Evolutionary conservation across 345 rosid species (phyloP).

Genomic region (Dipteronia sinensis): DNA sequence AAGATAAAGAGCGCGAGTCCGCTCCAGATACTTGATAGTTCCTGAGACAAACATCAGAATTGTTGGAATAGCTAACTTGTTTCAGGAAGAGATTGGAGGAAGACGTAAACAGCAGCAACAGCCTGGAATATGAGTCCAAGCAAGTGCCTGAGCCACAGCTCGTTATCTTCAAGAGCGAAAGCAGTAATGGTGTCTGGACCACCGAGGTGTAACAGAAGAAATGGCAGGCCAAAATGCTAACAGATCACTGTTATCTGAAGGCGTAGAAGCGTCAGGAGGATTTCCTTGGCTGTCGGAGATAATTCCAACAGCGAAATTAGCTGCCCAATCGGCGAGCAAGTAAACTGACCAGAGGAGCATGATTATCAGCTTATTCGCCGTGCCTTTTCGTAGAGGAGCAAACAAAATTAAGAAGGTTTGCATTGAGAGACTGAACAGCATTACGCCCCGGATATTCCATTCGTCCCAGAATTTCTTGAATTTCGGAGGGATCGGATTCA

Average conservation of each 20-base stretch:
- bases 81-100: slow-evolving; percentile 33
- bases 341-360: slow-evolving; percentile 57
- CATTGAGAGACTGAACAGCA: slow-evolving; percentile 56
- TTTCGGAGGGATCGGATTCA: slow-evolving; percentile 32
- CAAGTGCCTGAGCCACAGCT: slow-evolving; percentile 65
- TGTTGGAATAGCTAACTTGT: slow-evolving; percentile 36
- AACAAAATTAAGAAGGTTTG: slow-evolving; percentile 53
- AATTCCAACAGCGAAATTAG: slow-evolving; percentile 55
- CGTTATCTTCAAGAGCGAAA: slow-evolving; percentile 66
- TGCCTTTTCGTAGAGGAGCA: slow-evolving; percentile 55
- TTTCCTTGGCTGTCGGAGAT: slow-evolving; percentile 43
- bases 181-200: slow-evolving; percentile 76
- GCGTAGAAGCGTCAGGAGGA: background rate
- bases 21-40: slow-evolving; percentile 58
- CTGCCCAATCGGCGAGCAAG: slow-evolving; percentile 62
- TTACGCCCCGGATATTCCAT: slow-evolving; percentile 61
- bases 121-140: slow-evolving; percentile 50
- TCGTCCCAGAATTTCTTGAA: slow-evolving; percentile 42
- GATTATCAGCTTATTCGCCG: slow-evolving; percentile 33
- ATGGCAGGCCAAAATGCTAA: slow-evolving; percentile 76
- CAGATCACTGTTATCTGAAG: slow-evolving; percentile 32
- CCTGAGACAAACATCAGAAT: slow-evolving; percentile 53
- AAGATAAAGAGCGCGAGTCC: slow-evolving; percentile 54
- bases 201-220: slow-evolving; percentile 64
- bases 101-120: slow-evolving; percentile 43